Base-by-base conservation (phyloP, 768 basidiomycete genomes). In the Kwoniella pini region DNA sequence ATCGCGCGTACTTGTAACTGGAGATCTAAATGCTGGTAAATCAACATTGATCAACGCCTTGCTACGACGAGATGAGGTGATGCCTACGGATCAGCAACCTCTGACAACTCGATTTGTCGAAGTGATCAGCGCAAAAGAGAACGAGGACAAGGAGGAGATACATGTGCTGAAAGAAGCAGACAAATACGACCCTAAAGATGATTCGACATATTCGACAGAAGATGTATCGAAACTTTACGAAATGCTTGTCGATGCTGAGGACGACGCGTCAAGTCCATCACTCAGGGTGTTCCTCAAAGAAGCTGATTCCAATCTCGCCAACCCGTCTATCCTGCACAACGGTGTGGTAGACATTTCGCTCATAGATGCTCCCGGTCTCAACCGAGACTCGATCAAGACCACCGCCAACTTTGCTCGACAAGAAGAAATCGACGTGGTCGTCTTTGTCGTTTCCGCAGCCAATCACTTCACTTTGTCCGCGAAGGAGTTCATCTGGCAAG, bases 11-110 rank as follows among this genome's bases (percentile, higher is more conserved):
- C 86, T 99, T 65, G 92, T 99, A 60, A 98, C 96, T 22, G 96
- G 96, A 62, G 96, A 99, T 77, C 83, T 99, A 60, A 99, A 99
- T 77, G 89, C 96, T 33, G 96, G 96, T 71, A 99, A 99, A 80
- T 96, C 93, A 19, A 98, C 96, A 0, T 90, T 99, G 75, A 91
- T 99, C 76, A 99, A 99, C 74, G 91, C 95, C 4, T 82, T 99
- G 31, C 85, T 99, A 4, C 83, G 92, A 45, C 84, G 92, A 5
- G 86, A 90, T 72, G 76, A 75, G 36, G 86, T 96, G 43, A 91
- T 99, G 88, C 93, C 96, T 7, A 87, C 94, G 61, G 96, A 99
- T 79, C 93, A 99, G 76, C 96, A 98, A 76, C 96, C 96, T 2
- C 91, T 93, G 78, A 99, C 96, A 0, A 92, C 92, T 27, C 87